phyloP scores from a whole-genome alignment of 2,329 filamentous ascomycete species.

The Incumbomyces lentus region DNA sequence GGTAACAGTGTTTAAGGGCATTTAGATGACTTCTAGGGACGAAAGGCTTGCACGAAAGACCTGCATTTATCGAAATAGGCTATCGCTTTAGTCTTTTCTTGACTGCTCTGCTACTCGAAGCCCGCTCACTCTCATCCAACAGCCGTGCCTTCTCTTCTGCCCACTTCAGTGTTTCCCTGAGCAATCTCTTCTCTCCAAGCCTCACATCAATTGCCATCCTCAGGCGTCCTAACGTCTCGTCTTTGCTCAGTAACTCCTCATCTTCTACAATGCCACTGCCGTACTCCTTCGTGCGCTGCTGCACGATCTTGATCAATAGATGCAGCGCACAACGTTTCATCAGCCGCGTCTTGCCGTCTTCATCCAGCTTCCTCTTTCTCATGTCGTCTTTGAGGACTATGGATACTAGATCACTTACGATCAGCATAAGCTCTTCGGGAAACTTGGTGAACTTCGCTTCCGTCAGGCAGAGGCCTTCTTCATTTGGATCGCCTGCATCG shows the following conservation, averaged over 20 bases:
- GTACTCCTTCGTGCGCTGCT: conserved; percentile 37
- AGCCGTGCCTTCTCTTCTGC: not conserved
- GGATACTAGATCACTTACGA: not conserved
- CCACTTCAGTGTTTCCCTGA: conserved; percentile 34
- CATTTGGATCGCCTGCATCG: conserved; percentile 13
- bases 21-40: too few relatives aligned
- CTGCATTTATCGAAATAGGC: too few relatives aligned
- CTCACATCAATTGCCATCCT: conserved; percentile 59
- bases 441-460: conserved; percentile 1
- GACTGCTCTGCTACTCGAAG: not conserved
- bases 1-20: too few relatives aligned
- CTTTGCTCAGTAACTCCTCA: conserved; percentile 29
- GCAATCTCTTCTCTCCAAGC: conserved; percentile 60
- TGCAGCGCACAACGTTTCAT: not conserved
- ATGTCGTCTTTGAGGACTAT: not conserved
- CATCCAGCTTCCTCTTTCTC: not conserved
- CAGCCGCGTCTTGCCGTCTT: not conserved
- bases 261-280: conserved; percentile 45
- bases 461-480: not conserved
- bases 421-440: conserved; percentile 7
- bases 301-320: conserved; percentile 18
- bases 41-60: too few relatives aligned
- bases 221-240: conserved; percentile 24
- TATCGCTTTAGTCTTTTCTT: conserved; percentile 2
- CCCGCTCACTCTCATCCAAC: not conserved